Evolutionary conservation across 768 basidiomycete species (phyloP), one percentile per base, ranked within the genome.

Genomic region (Dentipellis fragilis): DNA sequence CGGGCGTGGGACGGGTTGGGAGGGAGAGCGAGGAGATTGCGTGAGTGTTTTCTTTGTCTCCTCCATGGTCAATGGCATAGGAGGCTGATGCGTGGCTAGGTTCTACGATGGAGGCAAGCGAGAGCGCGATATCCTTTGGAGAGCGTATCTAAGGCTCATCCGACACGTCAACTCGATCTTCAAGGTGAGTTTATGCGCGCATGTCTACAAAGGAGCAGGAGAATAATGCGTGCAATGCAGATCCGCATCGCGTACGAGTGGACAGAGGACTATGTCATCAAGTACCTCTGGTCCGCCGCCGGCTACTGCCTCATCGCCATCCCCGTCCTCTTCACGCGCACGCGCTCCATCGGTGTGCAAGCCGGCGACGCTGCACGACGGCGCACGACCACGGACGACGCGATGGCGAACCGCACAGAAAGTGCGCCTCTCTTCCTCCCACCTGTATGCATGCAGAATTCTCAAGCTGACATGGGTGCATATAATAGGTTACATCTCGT

Each of bases 251-350:
- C 87, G 1, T 94, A 91, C 64, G 90, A 84, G 71, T 96, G 89
- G 93, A 96, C 90, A 0, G 94, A 96, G 66, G 94, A 96, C 72
- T 93, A 91, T 62, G 87, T 96, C 17, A 93, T 96, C 75, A 96
- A 96, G 68, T 97, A 96, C 67, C 72, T 90, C 9, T 96, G 93
- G 94, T 92, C 89, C 10, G 93, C 93, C 1, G 85, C 84, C 4
- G 95, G 95, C 0, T 98, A 97, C 68, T 79, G 78, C 4, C 77
- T 97, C 19, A 97, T 98, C 65, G 89, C 93, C 8, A 85, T 97
- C 1, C 95, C 94, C 0, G 77, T 95, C 17, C 73, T 95, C 39
- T 83, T 89, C 63, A 88, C 85, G 0, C 75, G 83, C 16, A 58
- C 76, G 71, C 57, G 60, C 64, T 64, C 62, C 55, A 58, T 66